Evolutionary conservation across 164 flowering plant genomes (phyloP).

Genomic region (Vitis labrusca): DNA sequence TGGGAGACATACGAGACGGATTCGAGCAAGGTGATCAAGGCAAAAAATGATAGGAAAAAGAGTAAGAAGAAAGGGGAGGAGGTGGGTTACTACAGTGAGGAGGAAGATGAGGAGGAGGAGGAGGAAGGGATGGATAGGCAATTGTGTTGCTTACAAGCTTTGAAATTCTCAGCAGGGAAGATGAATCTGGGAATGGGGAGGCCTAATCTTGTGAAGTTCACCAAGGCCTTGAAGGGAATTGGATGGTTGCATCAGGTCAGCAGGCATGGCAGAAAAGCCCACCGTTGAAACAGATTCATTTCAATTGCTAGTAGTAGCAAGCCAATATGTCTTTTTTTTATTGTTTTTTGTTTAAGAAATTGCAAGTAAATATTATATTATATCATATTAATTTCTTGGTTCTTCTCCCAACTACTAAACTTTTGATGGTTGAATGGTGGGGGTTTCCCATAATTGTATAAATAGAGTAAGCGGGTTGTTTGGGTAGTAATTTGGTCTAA

Average conservation of each 20-base stretch:
- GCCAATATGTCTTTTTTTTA: too few relatives aligned
- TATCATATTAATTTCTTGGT: too few relatives aligned
- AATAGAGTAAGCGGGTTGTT: too few relatives aligned
- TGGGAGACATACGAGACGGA: conserved; percentile 85
- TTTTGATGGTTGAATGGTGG: too few relatives aligned
- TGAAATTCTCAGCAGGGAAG: conserved; percentile 81
- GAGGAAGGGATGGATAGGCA: conserved; percentile 27
- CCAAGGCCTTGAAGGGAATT: conserved; percentile 77
- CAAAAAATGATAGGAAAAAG: conserved; percentile 15
- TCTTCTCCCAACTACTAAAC: too few relatives aligned
- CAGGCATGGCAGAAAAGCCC: conserved; percentile 41
- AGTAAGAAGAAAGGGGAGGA: conserved; percentile 17
- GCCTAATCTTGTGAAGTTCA: conserved; percentile 59
- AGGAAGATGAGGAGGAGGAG: conserved; percentile 31
- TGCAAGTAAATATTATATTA: too few relatives aligned
- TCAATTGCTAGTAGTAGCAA: too few relatives aligned
- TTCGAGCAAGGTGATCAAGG: conserved; percentile 13
- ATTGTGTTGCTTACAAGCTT: conserved; percentile 80
- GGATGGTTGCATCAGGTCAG: conserved; percentile 63
- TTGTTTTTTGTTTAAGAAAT: too few relatives aligned
- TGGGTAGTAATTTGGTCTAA: too few relatives aligned
- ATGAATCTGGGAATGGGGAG: conserved; percentile 78
- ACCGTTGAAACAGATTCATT: conserved; percentile 9
- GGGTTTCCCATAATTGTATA: too few relatives aligned
- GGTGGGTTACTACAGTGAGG: not conserved